Evolutionary conservation across 768 basidiomycete genomes (phyloP).

Genomic region (Chlorophyllum brunneum): DNA sequence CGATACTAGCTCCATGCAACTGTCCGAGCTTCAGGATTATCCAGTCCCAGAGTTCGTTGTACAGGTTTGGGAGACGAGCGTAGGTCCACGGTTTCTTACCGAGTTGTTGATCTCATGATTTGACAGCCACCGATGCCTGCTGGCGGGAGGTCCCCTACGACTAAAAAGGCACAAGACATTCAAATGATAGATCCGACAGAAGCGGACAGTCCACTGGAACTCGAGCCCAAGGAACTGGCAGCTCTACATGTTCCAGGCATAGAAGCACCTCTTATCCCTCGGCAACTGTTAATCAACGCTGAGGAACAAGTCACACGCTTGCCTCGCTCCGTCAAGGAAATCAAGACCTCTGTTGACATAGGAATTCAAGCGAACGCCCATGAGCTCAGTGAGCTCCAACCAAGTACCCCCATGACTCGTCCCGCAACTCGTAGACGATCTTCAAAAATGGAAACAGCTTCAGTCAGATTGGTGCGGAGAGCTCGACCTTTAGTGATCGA

Average conservation of each 20-base stretch:
- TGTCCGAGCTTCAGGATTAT: constrained; percentile 2
- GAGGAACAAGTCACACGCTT: neutral
- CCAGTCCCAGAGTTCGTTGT: constrained; percentile 20
- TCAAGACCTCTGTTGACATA: constrained; percentile 1
- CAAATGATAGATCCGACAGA: constrained; percentile 44
- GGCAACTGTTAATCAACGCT: too few species aligned
- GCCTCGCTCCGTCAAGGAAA: neutral
- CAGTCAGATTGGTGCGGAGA: neutral
- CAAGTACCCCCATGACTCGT: neutral
- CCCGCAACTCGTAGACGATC: neutral
- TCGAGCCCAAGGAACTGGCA: neutral
- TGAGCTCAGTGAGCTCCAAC: too few species aligned
- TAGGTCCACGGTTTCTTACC: neutral
- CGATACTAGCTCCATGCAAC: neutral
- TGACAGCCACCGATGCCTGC: neutral
- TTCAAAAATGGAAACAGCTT: neutral
- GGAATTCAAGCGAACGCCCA: constrained; percentile 9
- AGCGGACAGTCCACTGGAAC: constrained; percentile 14
- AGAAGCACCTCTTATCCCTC: too few species aligned
- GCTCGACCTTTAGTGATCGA: neutral
- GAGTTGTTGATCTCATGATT: neutral
- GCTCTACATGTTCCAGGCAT: neutral
- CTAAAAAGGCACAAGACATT: constrained; percentile 12
- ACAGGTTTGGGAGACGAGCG: constrained; percentile 23
- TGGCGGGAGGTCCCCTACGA: neutral